phyloP scores from a whole-genome alignment of 805 yeast species.

The Wickerhamomyces chaumierensis region DNA sequence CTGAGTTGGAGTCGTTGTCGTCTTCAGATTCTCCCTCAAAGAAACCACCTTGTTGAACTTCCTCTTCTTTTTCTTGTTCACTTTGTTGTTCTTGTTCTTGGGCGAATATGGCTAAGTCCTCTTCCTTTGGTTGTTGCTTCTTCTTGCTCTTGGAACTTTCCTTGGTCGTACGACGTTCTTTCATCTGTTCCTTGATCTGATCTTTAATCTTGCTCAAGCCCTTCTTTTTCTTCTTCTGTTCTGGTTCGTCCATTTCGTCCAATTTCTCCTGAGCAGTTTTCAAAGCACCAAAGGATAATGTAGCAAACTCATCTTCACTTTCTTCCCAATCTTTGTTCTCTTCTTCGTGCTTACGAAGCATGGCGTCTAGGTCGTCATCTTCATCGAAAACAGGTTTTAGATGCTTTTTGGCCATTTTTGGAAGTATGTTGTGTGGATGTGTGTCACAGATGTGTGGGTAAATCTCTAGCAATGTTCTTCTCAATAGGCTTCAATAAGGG shows the following conservation, averaged over 20 bases:
- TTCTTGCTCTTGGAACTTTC: no score
- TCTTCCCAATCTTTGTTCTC: conserved; percentile 10
- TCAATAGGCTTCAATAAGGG: no score
- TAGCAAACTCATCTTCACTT: conserved; percentile 30
- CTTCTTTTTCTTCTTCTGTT: conserved; percentile 3
- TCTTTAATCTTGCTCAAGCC: background rate
- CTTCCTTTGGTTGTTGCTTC: no score
- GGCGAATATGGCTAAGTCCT: no score
- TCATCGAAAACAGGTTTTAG: conserved; percentile 11
- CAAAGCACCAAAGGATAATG: conserved; percentile 55
- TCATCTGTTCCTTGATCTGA: background rate
- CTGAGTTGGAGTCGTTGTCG: conserved; percentile 16
- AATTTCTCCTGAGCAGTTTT: conserved; percentile 44
- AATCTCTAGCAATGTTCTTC: no score
- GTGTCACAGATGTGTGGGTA: no score
- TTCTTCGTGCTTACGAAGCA: conserved; percentile 3
- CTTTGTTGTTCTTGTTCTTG: no score
- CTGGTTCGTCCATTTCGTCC: conserved; percentile 4
- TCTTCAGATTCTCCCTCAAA: conserved; percentile 23
- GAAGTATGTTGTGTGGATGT: no score
- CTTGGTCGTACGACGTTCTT: background rate
- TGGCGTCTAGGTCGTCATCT: conserved; percentile 12
- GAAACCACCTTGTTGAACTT: conserved; percentile 20
- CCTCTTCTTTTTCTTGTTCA: no score
- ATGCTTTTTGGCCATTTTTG: conserved; percentile 9